These are phyloP conservation scores for Hemileccinum impolitum DNA, from an alignment of 768 basidiomycete genomes.

Conservation along the genomic window DNA sequence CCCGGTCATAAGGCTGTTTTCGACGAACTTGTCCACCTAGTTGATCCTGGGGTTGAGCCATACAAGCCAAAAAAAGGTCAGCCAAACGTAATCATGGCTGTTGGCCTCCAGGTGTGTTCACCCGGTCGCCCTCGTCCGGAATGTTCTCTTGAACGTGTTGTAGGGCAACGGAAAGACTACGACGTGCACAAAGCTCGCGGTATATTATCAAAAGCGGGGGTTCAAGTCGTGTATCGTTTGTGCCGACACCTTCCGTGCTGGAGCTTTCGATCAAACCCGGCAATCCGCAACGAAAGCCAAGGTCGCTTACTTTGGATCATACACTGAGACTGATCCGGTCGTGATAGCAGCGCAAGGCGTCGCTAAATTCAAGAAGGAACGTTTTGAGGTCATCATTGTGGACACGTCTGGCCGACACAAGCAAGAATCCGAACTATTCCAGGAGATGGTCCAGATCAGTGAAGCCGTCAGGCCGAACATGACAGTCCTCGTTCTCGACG, in stretches of 20 bases:
- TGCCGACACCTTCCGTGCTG: constrained; percentile 98
- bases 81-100: constrained; percentile 93
- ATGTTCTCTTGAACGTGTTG: constrained; percentile 3
- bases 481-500: constrained; percentile 94
- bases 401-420: constrained; percentile 97
- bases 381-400: constrained; percentile 98
- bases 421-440: constrained; percentile 93
- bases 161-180: constrained; percentile 99
- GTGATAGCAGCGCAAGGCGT: constrained; percentile 93
- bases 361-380: constrained; percentile 94
- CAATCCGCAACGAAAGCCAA: constrained; percentile 99
- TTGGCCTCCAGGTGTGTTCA: constrained; percentile 79
- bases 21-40: constrained; percentile 91
- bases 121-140: not conserved
- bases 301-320: constrained; percentile 97
- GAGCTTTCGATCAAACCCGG: constrained; percentile 98
- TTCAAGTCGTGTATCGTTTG: constrained; percentile 98
- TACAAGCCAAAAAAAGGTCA: constrained; percentile 97
- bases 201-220: constrained; percentile 94
- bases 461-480: constrained; percentile 93
- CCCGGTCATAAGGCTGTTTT: constrained; percentile 71
- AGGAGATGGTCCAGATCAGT: constrained; percentile 97
- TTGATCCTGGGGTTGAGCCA: constrained; percentile 93
- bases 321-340: constrained; percentile 98
- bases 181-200: constrained; percentile 97